phyloP scores from a whole-genome alignment of 2,329 filamentous ascomycete genomes.

The Pseudogymnoascus sp. region DNA sequence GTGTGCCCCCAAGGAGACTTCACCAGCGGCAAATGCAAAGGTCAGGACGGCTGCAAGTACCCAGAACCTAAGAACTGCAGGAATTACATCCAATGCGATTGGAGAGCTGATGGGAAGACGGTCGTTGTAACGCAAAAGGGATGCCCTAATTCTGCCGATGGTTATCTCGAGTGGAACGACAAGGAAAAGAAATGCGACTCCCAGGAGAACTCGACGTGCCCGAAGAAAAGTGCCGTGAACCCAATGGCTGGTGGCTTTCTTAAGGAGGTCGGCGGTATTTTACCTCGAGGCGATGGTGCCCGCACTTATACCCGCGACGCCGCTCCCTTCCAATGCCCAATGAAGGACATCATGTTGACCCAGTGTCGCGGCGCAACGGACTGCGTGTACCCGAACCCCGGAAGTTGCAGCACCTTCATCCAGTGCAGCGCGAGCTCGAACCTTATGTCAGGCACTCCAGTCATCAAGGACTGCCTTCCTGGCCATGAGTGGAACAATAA shows the following conservation, averaged over 20 bases:
- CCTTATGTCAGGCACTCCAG: neutral
- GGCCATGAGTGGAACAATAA: neutral
- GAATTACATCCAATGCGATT: neutral
- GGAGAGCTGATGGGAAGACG: neutral
- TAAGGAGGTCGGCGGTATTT: neutral
- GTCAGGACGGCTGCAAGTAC: neutral
- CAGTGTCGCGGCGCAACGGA: neutral
- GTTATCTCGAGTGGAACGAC: no score
- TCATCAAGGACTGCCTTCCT: neutral
- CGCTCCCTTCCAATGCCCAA: neutral
- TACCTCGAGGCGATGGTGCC: neutral
- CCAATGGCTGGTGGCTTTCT: no score
- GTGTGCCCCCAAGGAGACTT: neutral
- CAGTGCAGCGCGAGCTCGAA: neutral
- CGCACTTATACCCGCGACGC: neutral
- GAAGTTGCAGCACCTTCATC: neutral
- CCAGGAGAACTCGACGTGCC: no score
- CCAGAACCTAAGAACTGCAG: neutral
- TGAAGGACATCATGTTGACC: neutral
- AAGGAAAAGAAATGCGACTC: no score
- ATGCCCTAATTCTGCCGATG: no score
- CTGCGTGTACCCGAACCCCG: neutral
- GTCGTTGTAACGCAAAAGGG: no score
- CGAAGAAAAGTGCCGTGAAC: no score
- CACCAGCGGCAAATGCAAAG: neutral